Base-by-base conservation (phyloP, 768 basidiomycete genomes). In the Tylopilus cervinicoccineus region DNA sequence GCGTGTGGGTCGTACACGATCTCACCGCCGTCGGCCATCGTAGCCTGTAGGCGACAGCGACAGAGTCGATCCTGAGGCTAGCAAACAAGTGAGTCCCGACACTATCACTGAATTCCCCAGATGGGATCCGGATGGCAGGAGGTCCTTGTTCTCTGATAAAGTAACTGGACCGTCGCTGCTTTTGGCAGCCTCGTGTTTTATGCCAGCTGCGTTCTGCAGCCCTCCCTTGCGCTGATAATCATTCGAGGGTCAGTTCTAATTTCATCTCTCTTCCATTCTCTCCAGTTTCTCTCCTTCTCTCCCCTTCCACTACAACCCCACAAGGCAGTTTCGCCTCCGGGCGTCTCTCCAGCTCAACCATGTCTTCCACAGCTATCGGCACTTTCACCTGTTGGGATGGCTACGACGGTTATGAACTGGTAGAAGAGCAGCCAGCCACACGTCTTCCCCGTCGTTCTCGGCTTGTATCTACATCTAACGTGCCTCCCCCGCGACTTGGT, bases 161-260 rank as follows among this genome's bases (percentile, higher is more conserved):
- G 62, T 60, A 56, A 50, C 51, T 45, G 46, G 54, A 53, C 61
- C 44, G 54, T 48, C 45, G 51, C 65, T 63, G 33, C 53, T 49
- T 69, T 67, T 61, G 63, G 60, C 63, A 50, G 61, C 65, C 65
- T 67, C 65, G 65, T 67, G 65, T 69, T 57, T 58, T 16, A 45
- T 57, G 65, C 55, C 65, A 63, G 55, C 49, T 58, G 46, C 56
- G 42, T 50, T 51, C 41, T 43, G 29, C 36, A 50, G 54, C 41
- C 52, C 45, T 50, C 36, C 49, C 53, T 51, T 52, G 52, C 53
- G 50, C 61, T 67, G 65, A 67, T 67, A 68, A 67, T 67, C 63
- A 57, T 53, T 50, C 59, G 28, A 55, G 64, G 62, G 53, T 41
- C 57, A 52, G 48, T 59, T 59, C 60, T 52, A 67, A 59, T 65